These are phyloP conservation scores for Penicillium rolfsii DNA, from an alignment of 2,329 filamentous ascomycete genomes.

Conservation along the genomic window DNA sequence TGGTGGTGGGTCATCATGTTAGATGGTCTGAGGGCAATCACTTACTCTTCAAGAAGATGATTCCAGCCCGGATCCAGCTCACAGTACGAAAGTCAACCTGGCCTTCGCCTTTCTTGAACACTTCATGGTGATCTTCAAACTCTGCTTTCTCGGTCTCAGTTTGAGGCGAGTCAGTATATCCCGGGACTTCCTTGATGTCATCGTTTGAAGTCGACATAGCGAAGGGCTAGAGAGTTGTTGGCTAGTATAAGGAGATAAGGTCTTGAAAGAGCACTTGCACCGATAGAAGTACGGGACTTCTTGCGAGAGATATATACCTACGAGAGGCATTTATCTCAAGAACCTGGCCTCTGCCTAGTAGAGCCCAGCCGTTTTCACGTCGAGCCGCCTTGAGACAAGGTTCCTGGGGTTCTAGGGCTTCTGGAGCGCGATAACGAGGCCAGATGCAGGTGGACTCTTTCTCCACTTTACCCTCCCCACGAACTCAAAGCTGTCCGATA, in stretches of 20 bases:
- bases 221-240: not conserved
- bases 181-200: conserved; percentile 22
- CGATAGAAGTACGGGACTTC: not conserved
- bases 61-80: conserved; percentile 55
- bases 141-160: conserved; percentile 20
- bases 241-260: not conserved
- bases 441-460: conserved; percentile 1
- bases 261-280: not conserved
- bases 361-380: conserved; percentile 1
- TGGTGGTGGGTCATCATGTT: not conserved
- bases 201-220: conserved; percentile 14
- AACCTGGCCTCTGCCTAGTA: conserved; percentile 7
- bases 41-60: conserved; percentile 57
- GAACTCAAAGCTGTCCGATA: conserved; percentile 21
- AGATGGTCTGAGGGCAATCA: not conserved
- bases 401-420: conserved; percentile 4
- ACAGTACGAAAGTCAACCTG: conserved; percentile 59
- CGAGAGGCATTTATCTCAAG: conserved; percentile 13
- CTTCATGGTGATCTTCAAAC: conserved; percentile 42
- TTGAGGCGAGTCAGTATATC: conserved; percentile 3
- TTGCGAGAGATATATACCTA: conserved; percentile 12
- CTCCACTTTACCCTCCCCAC: conserved; percentile 19
- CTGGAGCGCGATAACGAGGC: conserved; percentile 9
- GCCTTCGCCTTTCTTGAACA: conserved; percentile 54
- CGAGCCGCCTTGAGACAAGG: not conserved